Base-by-base conservation (phyloP, 352 stramenopile species). In the Pythium plurisporium region DNA sequence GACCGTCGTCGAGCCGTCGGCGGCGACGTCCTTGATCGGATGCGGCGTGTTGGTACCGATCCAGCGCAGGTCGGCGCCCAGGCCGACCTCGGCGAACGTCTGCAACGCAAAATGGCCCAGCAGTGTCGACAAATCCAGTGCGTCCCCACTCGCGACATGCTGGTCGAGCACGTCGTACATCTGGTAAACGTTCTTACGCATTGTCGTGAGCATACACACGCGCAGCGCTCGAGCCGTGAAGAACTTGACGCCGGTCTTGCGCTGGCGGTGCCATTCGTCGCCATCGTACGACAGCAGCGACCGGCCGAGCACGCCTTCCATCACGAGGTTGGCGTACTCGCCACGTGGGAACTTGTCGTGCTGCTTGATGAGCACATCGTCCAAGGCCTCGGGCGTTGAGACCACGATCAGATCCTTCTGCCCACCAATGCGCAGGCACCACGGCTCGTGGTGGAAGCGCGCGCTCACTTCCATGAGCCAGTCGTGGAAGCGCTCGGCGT, bases 31-130 rank as follows among this genome's bases (percentile, higher is more conserved):
- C 25, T 79, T 69, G 34, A 89, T 86, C 40, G 67, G 42, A 19
- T 70, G 62, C 40, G 64, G 57, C 26, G 76, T 52, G 1, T 57
- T 52, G 1, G 44, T 54, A 34, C 68, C 67, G 25, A 82, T 62
- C 4, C 64, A 66, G 22, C 79, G 62, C 31, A 72, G 65, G 38
- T 82, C 57, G 20, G 79, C 31, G 1, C 74, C 77, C 22, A 86
- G 76, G 8, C 64, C 66, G 19, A 87, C 56, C 20, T 85, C 72
- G 0, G 69, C 65, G 34, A 86, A 86, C 10, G 73, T 73, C 47
- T 82, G 70, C 12, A 85, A 74, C 17, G 72, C 61, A 31, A 85
- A 82, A 7, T 62, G 44, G 27, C 75, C 45, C 0, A 33, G 48
- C 33, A 76, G 59, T 4, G n/a, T n/a, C n/a, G n/a, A n/a, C n/a